A percentile compares a stretch with the other conserved stretches of the same genome.
phyloP scores from a whole-genome alignment of 306 rosid genomes.

The Oemleria cerasiformis region DNA sequence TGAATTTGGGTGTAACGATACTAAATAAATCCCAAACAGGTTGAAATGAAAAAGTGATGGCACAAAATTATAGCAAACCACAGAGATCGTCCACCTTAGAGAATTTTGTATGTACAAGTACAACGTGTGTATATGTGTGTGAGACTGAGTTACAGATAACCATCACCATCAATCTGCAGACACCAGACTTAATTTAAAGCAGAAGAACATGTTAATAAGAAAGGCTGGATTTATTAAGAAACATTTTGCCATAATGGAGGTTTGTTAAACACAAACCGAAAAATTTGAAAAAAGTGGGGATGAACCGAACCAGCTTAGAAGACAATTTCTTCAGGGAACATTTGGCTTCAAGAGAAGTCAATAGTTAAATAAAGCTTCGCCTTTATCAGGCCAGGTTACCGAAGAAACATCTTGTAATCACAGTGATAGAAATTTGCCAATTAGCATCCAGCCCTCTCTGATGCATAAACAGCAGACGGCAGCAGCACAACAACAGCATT shows the following conservation, averaged over 20 bases:
- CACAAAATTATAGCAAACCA: too few species aligned
- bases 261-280: not conserved
- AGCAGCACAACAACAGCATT: not conserved
- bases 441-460: conserved; percentile 18
- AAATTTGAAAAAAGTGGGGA: too few species aligned
- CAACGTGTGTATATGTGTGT: too few species aligned
- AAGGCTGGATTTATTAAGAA: not conserved
- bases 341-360: not conserved
- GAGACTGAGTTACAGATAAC: too few species aligned
- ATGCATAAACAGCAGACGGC: conserved; percentile 10
- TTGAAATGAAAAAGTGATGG: too few species aligned
- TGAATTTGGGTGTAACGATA: too few species aligned
- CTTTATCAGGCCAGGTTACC: not conserved
- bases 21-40: too few species aligned
- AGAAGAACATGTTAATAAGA: too few species aligned
- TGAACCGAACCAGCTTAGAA: not conserved
- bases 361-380: conserved; percentile 3
- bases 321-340: conserved; percentile 2
- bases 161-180: too few species aligned
- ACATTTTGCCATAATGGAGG: not conserved
- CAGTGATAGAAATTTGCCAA: not conserved
- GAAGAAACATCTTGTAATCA: not conserved
- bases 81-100: too few species aligned
- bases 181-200: too few species aligned
- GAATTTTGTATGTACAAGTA: too few species aligned